Percentiles rank a stretch among this genome's conserved stretches.
These are phyloP conservation scores for Grosmannia penicillata DNA, from an alignment of 2,329 filamentous ascomycete genomes.

Conservation along the genomic window DNA sequence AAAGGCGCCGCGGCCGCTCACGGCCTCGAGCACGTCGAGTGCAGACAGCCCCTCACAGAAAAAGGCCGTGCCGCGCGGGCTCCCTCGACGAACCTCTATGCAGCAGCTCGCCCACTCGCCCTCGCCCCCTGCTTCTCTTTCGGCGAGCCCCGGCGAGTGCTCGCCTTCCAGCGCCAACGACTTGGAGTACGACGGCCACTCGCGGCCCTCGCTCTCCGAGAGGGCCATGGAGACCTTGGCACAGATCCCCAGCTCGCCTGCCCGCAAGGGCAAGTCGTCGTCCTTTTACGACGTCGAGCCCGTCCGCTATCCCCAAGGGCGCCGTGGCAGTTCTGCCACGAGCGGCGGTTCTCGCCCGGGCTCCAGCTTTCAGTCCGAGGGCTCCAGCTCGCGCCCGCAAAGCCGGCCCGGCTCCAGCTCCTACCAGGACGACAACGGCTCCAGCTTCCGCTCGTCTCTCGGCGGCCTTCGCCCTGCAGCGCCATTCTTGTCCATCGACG, in stretches of 20 bases:
- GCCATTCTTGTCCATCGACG: slow-evolving; percentile 17
- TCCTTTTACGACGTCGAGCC: slow-evolving; percentile 49
- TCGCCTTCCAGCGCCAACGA: slow-evolving; percentile 2
- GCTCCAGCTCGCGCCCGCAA: slow-evolving; percentile 30
- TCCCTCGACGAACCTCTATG: slow-evolving; percentile 7
- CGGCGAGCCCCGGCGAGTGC: neutral
- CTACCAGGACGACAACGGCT: slow-evolving; percentile 26
- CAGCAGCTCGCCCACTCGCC: slow-evolving; percentile 4
- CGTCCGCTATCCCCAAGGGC: slow-evolving; percentile 41
- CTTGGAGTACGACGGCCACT: neutral
- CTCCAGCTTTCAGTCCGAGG: slow-evolving; percentile 44
- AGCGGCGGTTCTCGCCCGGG: slow-evolving; percentile 29
- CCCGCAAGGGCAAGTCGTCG: slow-evolving; percentile 48
- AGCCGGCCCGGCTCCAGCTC: slow-evolving; percentile 42
- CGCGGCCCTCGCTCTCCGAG: slow-evolving; percentile 55
- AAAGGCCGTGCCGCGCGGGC: slow-evolving; percentile 4
- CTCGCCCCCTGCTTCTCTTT: slow-evolving; percentile 6
- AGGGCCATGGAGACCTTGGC: slow-evolving; percentile 76
- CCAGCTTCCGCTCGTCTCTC: slow-evolving; percentile 28
- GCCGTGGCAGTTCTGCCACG: slow-evolving; percentile 22
- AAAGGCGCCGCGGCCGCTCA: neutral
- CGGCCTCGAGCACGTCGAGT: neutral
- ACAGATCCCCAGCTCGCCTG: slow-evolving; percentile 63
- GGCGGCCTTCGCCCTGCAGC: slow-evolving; percentile 28
- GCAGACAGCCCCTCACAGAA: neutral